Percentiles rank a stretch among this genome's conserved stretches.
Evolutionary conservation across 306 rosid genomes (phyloP).

Genomic region (Casuarina cunninghamiana): DNA sequence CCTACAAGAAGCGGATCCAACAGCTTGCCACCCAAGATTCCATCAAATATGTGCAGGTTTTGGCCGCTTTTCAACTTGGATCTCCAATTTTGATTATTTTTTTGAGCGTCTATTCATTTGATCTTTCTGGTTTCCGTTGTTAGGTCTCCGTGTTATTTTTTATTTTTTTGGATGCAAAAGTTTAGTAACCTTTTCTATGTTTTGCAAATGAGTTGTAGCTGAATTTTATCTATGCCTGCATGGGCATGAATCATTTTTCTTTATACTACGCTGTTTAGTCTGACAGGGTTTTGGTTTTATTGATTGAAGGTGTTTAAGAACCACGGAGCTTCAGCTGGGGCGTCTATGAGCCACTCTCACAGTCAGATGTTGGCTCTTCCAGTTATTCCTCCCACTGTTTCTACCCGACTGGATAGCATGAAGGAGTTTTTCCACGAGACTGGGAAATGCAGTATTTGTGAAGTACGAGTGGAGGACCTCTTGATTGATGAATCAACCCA

Average conservation of each 20-base stretch:
- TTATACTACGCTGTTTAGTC: not conserved
- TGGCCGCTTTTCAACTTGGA: not conserved
- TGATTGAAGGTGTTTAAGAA: slow-evolving; percentile 47
- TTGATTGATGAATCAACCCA: slow-evolving; percentile 45
- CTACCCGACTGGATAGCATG: slow-evolving; percentile 36
- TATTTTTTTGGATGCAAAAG: too few species aligned
- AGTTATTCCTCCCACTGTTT: slow-evolving; percentile 41
- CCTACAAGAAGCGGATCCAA: slow-evolving; percentile 35
- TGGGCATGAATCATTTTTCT: not conserved
- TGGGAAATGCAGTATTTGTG: slow-evolving; percentile 42
- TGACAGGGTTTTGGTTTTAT: not conserved
- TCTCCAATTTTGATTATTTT: not conserved
- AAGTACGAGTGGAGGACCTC: slow-evolving; percentile 31
- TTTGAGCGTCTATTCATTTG: too few species aligned
- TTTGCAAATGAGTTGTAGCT: not conserved
- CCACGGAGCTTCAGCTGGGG: slow-evolving; percentile 60
- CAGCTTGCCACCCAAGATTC: slow-evolving; percentile 27
- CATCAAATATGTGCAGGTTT: slow-evolving; percentile 54
- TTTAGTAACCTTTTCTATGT: too few species aligned
- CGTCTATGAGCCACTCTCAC: slow-evolving; percentile 57
- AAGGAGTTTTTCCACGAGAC: slow-evolving; percentile 37
- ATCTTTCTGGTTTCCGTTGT: too few species aligned
- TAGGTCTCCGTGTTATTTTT: too few species aligned
- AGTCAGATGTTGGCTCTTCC: slow-evolving; percentile 58
- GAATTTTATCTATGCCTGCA: not conserved